phyloP scores from a whole-genome alignment of 305 asterid genomes.

The Fraxinus xanthoxyloides region DNA sequence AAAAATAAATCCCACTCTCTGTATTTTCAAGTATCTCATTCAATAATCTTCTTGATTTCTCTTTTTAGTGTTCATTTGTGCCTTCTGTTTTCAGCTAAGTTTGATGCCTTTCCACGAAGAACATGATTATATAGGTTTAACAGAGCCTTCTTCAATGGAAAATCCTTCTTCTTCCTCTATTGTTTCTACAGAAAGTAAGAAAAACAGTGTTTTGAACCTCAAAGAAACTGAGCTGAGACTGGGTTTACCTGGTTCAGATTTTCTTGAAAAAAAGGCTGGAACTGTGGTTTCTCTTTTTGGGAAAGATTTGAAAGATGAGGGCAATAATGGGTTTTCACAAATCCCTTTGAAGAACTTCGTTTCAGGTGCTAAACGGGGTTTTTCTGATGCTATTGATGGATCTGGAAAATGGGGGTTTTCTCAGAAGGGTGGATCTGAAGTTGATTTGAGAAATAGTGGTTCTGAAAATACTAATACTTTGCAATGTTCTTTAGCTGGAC shows the following conservation, averaged over 20 bases:
- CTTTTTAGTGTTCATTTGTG: not conserved
- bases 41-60: slow-evolving; percentile 13
- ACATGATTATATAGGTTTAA: not conserved
- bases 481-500: slow-evolving; percentile 18
- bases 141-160: slow-evolving; percentile 37
- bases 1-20: slow-evolving; percentile 13
- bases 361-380: slow-evolving; percentile 69
- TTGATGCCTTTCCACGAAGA: slow-evolving; percentile 5
- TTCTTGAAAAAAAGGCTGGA: slow-evolving; percentile 44
- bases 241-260: slow-evolving; percentile 74
- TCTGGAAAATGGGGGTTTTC: slow-evolving; percentile 63
- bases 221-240: slow-evolving; percentile 79
- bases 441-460: slow-evolving; percentile 27
- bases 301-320: slow-evolving; percentile 47
- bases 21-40: slow-evolving; percentile 2
- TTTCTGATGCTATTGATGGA: slow-evolving; percentile 67
- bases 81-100: slow-evolving; percentile 10
- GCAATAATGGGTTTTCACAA: slow-evolving; percentile 23
- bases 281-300: slow-evolving; percentile 55
- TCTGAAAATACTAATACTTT: slow-evolving; percentile 13
- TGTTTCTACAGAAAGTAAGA: slow-evolving; percentile 10
- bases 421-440: slow-evolving; percentile 54
- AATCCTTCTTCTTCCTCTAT: slow-evolving; percentile 22
- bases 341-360: slow-evolving; percentile 36
- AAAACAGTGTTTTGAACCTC: slow-evolving; percentile 32